Base-by-base conservation (phyloP, 176 grass and related monocot species). In the Oryza glaberrima region DNA sequence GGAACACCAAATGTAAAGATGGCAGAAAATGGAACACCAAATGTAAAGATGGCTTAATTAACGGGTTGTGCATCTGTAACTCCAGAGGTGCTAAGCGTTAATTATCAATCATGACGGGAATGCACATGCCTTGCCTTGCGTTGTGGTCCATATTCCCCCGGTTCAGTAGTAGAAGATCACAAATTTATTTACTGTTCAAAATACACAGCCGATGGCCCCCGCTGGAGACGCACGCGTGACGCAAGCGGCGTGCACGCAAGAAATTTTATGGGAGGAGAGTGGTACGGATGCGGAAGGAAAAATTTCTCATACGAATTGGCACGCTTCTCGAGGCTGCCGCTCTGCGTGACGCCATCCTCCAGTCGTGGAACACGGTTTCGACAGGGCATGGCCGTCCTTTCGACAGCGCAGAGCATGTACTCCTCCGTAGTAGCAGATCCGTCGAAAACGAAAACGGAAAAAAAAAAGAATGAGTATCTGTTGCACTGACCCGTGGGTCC, bases 211-310 rank as follows among this genome's bases (percentile, higher is more conserved):
- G 52, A 19, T n/a, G 30, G 49, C 9, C 49, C 32, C 4, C 44
- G 14, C 9, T 38, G 51, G 30, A 3, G 46, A 81, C 85, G 85
- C 19, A 44, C 36, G 79, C 65, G 79, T 75, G 77, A 86, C 84
- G 84, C 60, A 74, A 67, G 44, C 48, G 22, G 78, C 17, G 48
- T 58, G 73, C 83, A 35, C 17, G 25, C 40, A 10, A 7, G 65
- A 35, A 7, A 51, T 67, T 64, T 65, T 7, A 35, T n/a, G 16
- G 47, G 47, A 17, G 25, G 14, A 28, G n/a, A 23, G 52, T 5
- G 52, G 52, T 56, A 56, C 54, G 54, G 54, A 58, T 9, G 7
- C 54, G 19, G 7, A 58, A 17, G 6, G 7, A 58, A n/a, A 58
- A 56, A 2, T 58, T 56, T 58, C 7, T n/a, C 54, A 20, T n/a